These are phyloP conservation scores for Aureobasidium subglaciale DNA, from an alignment of 2,329 filamentous ascomycete species.

Conservation along the genomic window DNA sequence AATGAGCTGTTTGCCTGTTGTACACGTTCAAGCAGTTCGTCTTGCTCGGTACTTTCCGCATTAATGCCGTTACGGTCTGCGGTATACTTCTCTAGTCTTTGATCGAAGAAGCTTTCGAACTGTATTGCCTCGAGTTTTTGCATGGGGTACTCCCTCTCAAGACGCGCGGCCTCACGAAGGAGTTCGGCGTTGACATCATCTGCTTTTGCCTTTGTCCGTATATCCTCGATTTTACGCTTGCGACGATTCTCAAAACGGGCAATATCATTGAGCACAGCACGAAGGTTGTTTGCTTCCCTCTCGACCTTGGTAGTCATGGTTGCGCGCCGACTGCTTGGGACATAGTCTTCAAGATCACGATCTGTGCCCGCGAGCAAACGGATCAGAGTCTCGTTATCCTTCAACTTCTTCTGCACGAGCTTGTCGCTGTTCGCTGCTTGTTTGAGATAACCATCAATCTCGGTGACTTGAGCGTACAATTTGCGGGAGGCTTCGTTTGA, in stretches of 20 bases:
- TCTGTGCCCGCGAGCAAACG: constrained; percentile 71
- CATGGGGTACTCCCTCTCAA: constrained; percentile 80
- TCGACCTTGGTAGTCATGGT: constrained; percentile 76
- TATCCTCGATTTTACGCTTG: constrained; percentile 67
- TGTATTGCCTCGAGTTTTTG: constrained; percentile 79
- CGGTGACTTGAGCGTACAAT: constrained; percentile 65
- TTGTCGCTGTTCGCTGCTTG: constrained; percentile 60
- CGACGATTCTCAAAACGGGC: constrained; percentile 74
- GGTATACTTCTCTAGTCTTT: constrained; percentile 74
- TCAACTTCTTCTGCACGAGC: constrained; percentile 70
- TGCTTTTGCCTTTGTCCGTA: constrained; percentile 70
- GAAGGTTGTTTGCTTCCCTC: constrained; percentile 66
- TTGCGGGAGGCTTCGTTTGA: constrained; percentile 64
- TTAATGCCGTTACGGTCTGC: constrained; percentile 65
- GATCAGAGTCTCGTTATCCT: constrained; percentile 66
- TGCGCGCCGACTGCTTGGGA: constrained; percentile 75
- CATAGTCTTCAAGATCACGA: constrained; percentile 75
- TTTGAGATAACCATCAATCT: constrained; percentile 83
- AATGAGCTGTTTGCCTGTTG: constrained; percentile 73
- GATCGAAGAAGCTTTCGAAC: constrained; percentile 86
- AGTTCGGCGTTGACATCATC: constrained; percentile 86
- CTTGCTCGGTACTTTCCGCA: constrained; percentile 70
- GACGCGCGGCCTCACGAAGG: constrained; percentile 69
- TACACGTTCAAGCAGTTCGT: constrained; percentile 60
- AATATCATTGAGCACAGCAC: constrained; percentile 78